Evolutionary conservation across 2,329 filamentous ascomycete species (phyloP).

Genomic region (Dactylonectria estremocensis): DNA sequence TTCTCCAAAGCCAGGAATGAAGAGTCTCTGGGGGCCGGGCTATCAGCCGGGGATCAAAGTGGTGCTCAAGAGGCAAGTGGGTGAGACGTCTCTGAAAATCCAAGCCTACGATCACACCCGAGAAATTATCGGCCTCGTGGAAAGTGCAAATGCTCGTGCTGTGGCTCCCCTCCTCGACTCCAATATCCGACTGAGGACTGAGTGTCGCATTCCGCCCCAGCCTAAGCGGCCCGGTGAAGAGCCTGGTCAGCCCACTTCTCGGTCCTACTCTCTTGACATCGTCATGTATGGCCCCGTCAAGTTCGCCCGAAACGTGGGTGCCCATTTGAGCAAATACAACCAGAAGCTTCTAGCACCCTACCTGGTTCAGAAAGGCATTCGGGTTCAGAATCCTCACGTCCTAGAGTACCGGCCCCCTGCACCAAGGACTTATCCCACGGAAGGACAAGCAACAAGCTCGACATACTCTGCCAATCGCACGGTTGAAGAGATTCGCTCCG

Average conservation of each 20-base stretch:
- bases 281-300: constrained; percentile 85
- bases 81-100: constrained; percentile 73
- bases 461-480: constrained; percentile 68
- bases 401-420: constrained; percentile 62
- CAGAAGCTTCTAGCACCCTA: constrained; percentile 78
- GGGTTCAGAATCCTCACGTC: constrained; percentile 84
- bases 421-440: constrained; percentile 52
- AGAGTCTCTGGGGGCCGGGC: constrained; percentile 69
- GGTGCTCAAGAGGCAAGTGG: constrained; percentile 72
- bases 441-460: constrained; percentile 46
- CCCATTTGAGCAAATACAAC: constrained; percentile 73
- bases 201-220: constrained; percentile 79
- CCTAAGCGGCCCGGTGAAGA: constrained; percentile 75
- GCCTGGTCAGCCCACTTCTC: constrained; percentile 74
- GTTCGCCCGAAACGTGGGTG: constrained; percentile 76
- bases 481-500: constrained; percentile 87
- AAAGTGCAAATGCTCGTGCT: constrained; percentile 75
- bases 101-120: constrained; percentile 81
- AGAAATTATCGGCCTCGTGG: constrained; percentile 82
- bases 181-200: constrained; percentile 75
- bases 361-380: constrained; percentile 76
- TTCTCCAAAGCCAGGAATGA: constrained; percentile 74
- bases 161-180: constrained; percentile 83
- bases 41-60: constrained; percentile 85
- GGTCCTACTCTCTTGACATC: constrained; percentile 75